A percentile compares a stretch with the other conserved stretches of the same genome.
These are phyloP conservation scores for Fraxinus paxiana DNA, from an alignment of 305 asterid species.

Conservation along the genomic window DNA sequence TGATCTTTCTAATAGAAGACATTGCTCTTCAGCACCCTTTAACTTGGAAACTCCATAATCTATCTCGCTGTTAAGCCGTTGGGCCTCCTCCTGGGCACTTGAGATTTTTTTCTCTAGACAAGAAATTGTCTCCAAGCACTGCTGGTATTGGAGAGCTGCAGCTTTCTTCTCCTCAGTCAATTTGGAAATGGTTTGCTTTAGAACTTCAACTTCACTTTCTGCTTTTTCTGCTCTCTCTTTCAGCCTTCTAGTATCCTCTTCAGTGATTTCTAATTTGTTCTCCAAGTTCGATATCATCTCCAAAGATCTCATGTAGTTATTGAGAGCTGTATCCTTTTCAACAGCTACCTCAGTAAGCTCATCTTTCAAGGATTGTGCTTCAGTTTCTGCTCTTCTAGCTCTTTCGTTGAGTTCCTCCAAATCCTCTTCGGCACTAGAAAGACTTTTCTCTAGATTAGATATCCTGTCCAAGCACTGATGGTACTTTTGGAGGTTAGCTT, in stretches of 20 bases:
- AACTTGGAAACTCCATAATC: constrained; percentile 57
- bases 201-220: constrained; percentile 68
- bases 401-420: constrained; percentile 43
- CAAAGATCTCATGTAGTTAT: constrained; percentile 62
- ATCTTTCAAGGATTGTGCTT: constrained; percentile 48
- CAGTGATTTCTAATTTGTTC: constrained; percentile 57
- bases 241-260: constrained; percentile 55
- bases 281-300: constrained; percentile 67
- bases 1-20: constrained; percentile 62
- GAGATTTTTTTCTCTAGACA: constrained; percentile 54
- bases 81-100: constrained; percentile 60
- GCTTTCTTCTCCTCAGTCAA: constrained; percentile 69
- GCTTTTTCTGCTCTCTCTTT: constrained; percentile 76
- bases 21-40: constrained; percentile 74
- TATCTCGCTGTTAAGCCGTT: constrained; percentile 62
- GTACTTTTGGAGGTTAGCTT: constrained; percentile 64
- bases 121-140: constrained; percentile 67
- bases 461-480: constrained; percentile 56
- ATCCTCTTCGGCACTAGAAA: constrained; percentile 45
- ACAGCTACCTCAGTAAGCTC: constrained; percentile 45
- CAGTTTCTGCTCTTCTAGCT: constrained; percentile 53
- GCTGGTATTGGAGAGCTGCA: constrained; percentile 51
- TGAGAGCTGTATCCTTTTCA: constrained; percentile 75
- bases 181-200: constrained; percentile 53
- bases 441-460: constrained; percentile 52